Percentiles rank a stretch among this genome's conserved stretches.
phyloP scores from a whole-genome alignment of 257 asterid species.

The Ocimum tenuiflorum region DNA sequence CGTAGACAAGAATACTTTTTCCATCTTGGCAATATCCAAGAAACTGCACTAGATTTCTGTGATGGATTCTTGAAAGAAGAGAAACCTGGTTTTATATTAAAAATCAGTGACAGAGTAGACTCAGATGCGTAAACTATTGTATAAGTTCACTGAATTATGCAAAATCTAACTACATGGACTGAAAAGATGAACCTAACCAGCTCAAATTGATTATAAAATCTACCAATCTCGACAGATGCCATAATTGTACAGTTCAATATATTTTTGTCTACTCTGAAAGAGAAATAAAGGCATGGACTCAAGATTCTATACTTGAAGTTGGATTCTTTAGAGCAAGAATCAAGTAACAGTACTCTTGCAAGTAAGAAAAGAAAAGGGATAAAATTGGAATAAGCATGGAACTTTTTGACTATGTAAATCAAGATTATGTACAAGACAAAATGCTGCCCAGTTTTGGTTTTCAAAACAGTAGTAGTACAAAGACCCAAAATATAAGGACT shows the following conservation, averaged over 20 bases:
- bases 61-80: conserved; percentile 97
- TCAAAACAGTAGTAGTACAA: too few relatives aligned
- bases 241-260: background rate
- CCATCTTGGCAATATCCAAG: conserved; percentile 94
- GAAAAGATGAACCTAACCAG: background rate
- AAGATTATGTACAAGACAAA: too few relatives aligned
- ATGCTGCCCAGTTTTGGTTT: too few relatives aligned
- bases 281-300: too few relatives aligned
- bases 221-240: background rate
- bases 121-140: background rate
- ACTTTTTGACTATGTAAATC: too few relatives aligned
- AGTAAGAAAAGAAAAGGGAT: too few relatives aligned
- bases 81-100: conserved; percentile 54
- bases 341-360: too few relatives aligned
- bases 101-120: conserved; percentile 3
- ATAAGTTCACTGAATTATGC: background rate
- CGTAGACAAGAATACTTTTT: conserved; percentile 77
- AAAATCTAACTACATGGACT: background rate
- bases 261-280: background rate
- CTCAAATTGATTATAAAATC: background rate
- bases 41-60: conserved; percentile 87
- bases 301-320: too few relatives aligned
- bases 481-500: too few relatives aligned
- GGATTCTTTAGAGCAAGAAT: too few relatives aligned
- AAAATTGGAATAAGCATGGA: too few relatives aligned